A percentile compares a stretch with the other conserved stretches of the same genome.
phyloP scores from a whole-genome alignment of 768 basidiomycete genomes.

The Boletus huronensis region DNA sequence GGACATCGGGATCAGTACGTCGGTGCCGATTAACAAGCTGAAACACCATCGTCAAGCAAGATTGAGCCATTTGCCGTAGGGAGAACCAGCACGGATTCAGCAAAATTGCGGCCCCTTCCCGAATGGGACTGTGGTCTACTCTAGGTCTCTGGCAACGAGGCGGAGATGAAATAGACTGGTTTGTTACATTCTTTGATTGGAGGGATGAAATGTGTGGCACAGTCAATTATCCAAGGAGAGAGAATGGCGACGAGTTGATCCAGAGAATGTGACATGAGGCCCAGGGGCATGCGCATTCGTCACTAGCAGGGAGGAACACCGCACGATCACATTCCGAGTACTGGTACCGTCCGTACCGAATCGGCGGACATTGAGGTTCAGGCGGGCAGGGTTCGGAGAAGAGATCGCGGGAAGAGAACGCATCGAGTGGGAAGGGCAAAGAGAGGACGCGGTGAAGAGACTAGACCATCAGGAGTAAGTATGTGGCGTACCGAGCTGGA shows the following conservation, averaged over 20 bases:
- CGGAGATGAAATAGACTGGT: slow-evolving; percentile 31
- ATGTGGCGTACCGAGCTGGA: slow-evolving; percentile 7
- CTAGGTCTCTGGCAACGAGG: slow-evolving; percentile 14
- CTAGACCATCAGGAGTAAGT: neutral
- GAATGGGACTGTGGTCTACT: slow-evolving; percentile 11
- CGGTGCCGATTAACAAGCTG: slow-evolving; percentile 19
- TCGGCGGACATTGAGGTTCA: slow-evolving; percentile 14
- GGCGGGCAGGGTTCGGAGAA: slow-evolving; percentile 11
- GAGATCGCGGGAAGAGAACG: neutral
- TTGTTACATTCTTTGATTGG: slow-evolving; percentile 21
- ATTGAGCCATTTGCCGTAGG: slow-evolving; percentile 18
- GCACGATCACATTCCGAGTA: slow-evolving; percentile 11
- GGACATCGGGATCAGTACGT: slow-evolving; percentile 13
- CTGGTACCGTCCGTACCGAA: slow-evolving; percentile 8
- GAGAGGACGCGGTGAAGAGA: neutral
- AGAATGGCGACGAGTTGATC: slow-evolving; percentile 19
- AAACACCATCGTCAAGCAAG: slow-evolving; percentile 1
- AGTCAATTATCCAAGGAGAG: slow-evolving; percentile 14
- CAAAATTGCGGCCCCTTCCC: slow-evolving; percentile 15
- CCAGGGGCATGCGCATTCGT: slow-evolving; percentile 1
- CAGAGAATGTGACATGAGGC: slow-evolving; percentile 19
- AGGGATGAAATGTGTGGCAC: slow-evolving; percentile 2
- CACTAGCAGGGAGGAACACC: slow-evolving; percentile 9
- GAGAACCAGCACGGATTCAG: slow-evolving; percentile 25
- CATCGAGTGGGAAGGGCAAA: slow-evolving; percentile 3